Conservation (phyloP, 257 asterid species). For the Nicotiana benthamiana region DNA sequence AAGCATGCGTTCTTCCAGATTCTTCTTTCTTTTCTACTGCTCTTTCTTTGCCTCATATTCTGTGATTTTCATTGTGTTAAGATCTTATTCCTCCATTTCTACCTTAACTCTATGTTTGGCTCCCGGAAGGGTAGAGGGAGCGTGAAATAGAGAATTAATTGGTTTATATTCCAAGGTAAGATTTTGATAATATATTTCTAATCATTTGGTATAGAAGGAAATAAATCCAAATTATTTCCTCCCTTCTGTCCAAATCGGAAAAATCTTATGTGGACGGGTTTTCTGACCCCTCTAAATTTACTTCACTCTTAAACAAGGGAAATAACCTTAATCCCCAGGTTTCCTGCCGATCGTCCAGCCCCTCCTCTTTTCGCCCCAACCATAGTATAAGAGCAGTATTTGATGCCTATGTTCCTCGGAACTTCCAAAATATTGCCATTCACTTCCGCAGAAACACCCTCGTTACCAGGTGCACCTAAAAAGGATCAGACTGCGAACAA, state of each 20-base stretch:
- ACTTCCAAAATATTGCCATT: conserved; percentile 22
- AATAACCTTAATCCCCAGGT: not conserved
- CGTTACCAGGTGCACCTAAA: conserved; percentile 25
- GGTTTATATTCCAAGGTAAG: not conserved
- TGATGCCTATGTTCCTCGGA: not conserved
- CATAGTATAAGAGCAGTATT: not conserved
- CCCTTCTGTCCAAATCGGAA: not conserved
- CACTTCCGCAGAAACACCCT: conserved; percentile 22
- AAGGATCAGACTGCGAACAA: conserved; percentile 36
- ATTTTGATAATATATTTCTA: not conserved
- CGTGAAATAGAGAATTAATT: not conserved
- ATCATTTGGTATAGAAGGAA: not conserved
- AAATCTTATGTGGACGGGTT: not conserved
- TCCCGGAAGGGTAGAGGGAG: not conserved
- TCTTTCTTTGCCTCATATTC: not conserved
- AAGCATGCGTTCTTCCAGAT: not conserved
- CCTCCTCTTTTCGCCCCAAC: not conserved
- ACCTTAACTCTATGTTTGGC: not conserved
- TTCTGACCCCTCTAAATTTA: not conserved
- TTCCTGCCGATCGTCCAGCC: not conserved
- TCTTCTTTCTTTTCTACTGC: not conserved
- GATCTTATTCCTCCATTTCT: not conserved
- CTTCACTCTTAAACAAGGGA: not conserved
- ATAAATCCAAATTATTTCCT: not conserved
- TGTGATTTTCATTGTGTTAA: not conserved